Evolutionary conservation across 2,329 filamentous ascomycete species (phyloP).

Genomic region (Paecilomyces variotii): DNA sequence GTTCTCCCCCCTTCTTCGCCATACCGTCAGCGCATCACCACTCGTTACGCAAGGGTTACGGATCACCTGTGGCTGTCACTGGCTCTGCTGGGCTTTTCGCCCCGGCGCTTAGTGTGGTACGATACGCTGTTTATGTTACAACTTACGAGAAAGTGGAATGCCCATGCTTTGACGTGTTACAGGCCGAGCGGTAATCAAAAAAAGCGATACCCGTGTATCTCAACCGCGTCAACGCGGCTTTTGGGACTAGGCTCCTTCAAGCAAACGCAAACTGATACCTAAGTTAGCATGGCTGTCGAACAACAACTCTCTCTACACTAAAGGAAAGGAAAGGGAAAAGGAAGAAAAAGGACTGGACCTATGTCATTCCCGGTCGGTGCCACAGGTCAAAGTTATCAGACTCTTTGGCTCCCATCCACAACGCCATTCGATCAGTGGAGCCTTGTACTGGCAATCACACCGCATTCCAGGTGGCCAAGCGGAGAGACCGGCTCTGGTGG

Average conservation of each 20-base stretch:
- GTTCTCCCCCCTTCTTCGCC: neutral
- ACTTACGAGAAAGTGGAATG: neutral
- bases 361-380: neutral
- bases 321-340: too few relatives aligned
- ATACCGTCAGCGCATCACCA: slow-evolving; percentile 16
- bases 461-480: neutral
- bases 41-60: slow-evolving; percentile 17
- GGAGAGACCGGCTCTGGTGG: neutral
- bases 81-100: slow-evolving; percentile 1
- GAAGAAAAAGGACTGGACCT: neutral
- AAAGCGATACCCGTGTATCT: neutral
- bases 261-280: neutral
- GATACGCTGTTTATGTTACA: neutral
- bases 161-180: neutral
- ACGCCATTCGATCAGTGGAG: neutral
- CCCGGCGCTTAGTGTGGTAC: neutral
- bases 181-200: neutral
- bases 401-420: neutral
- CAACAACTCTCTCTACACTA: neutral
- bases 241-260: neutral
- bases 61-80: neutral
- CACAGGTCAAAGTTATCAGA: neutral
- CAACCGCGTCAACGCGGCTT: neutral
- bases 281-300: neutral
- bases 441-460: neutral